These are phyloP conservation scores for Citrus trifoliata DNA, from an alignment of 345 rosid genomes.

Conservation along the genomic window DNA sequence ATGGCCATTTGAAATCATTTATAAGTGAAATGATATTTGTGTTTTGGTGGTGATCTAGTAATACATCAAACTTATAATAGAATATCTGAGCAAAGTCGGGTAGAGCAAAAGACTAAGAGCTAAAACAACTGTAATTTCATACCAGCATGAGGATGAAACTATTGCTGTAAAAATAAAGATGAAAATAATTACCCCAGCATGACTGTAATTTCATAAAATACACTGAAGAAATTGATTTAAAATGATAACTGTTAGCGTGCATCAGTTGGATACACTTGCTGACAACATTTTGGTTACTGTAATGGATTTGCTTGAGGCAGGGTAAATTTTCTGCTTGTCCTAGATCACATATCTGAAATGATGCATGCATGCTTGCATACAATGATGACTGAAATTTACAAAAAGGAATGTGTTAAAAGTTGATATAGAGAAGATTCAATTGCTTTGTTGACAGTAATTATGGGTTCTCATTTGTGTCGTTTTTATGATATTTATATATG, in stretches of 20 bases:
- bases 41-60: background rate
- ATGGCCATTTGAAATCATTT: background rate
- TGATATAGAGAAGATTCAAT: background rate
- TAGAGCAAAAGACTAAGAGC: background rate
- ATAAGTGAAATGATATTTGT: conserved; percentile 8
- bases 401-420: background rate
- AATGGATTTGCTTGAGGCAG: background rate
- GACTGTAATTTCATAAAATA: background rate
- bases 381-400: background rate
- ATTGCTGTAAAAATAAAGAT: background rate
- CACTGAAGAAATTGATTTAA: background rate
- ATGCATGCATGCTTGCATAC: background rate
- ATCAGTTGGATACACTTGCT: background rate
- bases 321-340: background rate
- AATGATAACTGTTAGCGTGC: background rate
- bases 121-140: background rate
- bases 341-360: background rate
- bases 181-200: no score
- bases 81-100: background rate
- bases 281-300: background rate
- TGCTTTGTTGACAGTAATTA: background rate
- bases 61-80: background rate
- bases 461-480: no score
- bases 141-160: background rate
- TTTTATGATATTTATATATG: background rate